These are phyloP conservation scores for Arxiozyma slooffiae DNA, from an alignment of 1,139 yeast species.

Conservation along the genomic window DNA sequence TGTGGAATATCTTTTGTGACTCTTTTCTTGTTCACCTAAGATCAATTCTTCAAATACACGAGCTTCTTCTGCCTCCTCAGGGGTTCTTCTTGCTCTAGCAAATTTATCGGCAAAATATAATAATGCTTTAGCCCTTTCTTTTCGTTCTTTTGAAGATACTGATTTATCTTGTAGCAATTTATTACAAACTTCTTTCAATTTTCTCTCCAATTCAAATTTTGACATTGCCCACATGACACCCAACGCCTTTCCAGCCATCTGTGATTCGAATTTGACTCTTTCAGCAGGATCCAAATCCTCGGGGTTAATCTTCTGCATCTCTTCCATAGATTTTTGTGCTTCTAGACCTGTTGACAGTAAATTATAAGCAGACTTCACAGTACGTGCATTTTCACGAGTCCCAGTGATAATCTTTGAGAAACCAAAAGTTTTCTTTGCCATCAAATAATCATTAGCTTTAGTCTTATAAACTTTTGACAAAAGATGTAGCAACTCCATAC, in stretches of 20 bases:
- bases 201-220: slow-evolving; percentile 61
- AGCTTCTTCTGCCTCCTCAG: slow-evolving; percentile 67
- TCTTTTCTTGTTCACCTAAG: slow-evolving; percentile 40
- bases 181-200: slow-evolving; percentile 57
- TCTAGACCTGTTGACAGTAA: slow-evolving; percentile 63
- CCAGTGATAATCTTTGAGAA: slow-evolving; percentile 54
- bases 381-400: slow-evolving; percentile 64
- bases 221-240: slow-evolving; percentile 77
- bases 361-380: slow-evolving; percentile 58
- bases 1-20: slow-evolving; percentile 16
- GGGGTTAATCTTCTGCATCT: slow-evolving; percentile 48
- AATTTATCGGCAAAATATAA: slow-evolving; percentile 49
- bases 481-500: slow-evolving; percentile 61
- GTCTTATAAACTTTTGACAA: slow-evolving; percentile 57
- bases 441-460: slow-evolving; percentile 47
- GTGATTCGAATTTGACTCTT: slow-evolving; percentile 54
- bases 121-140: slow-evolving; percentile 52
- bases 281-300: slow-evolving; percentile 41
- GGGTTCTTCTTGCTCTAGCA: slow-evolving; percentile 46
- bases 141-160: slow-evolving; percentile 42
- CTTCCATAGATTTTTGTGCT: slow-evolving; percentile 66
- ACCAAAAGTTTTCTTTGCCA: slow-evolving; percentile 62
- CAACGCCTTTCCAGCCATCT: slow-evolving; percentile 61
- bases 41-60: slow-evolving; percentile 67
- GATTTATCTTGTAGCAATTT: slow-evolving; percentile 48